phyloP scores from a whole-genome alignment of 2,329 filamentous ascomycete species.

The Niveomyces coronatus region DNA sequence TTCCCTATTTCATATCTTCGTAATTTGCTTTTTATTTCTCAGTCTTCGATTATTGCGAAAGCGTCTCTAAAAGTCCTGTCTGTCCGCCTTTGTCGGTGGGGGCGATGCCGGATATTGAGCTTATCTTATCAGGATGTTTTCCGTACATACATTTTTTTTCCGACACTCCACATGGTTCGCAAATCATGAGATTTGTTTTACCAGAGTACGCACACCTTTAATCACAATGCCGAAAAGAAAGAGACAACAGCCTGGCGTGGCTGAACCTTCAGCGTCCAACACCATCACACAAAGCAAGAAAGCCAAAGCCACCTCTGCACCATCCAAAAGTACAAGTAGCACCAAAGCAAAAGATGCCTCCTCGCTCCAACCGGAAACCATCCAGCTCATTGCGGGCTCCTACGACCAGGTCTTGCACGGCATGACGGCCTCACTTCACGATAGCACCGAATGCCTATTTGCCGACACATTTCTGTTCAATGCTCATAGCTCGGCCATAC shows the following conservation, averaged over 20 bases:
- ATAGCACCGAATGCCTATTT: constrained; percentile 47
- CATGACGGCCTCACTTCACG: constrained; percentile 60
- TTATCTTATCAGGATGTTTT: constrained; percentile 23
- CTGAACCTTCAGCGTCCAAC: constrained; percentile 13
- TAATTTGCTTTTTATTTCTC: neutral
- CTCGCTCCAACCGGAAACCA: constrained; percentile 35
- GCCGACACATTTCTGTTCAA: constrained; percentile 93
- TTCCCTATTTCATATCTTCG: neutral
- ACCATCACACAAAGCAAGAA: constrained; percentile 23
- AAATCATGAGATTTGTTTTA: neutral
- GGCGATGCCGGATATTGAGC: constrained; percentile 1
- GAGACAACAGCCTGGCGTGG: constrained; percentile 27
- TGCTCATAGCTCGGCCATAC: constrained; percentile 81
- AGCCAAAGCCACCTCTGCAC: constrained; percentile 15
- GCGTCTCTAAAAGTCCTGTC: too few relatives aligned
- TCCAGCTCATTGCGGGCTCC: constrained; percentile 86
- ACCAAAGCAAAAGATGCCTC: constrained; percentile 13
- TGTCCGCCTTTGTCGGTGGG: neutral
- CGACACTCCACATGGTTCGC: neutral
- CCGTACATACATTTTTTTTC: constrained; percentile 20
- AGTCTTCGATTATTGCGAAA: too few relatives aligned
- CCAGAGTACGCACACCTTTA: constrained; percentile 5
- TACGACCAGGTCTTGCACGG: constrained; percentile 93
- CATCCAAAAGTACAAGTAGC: constrained; percentile 14
- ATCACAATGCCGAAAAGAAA: constrained; percentile 38